Evolutionary conservation across 495 filamentous ascomycete species (phyloP).

Genomic region (Trichoderma erinaceum): DNA sequence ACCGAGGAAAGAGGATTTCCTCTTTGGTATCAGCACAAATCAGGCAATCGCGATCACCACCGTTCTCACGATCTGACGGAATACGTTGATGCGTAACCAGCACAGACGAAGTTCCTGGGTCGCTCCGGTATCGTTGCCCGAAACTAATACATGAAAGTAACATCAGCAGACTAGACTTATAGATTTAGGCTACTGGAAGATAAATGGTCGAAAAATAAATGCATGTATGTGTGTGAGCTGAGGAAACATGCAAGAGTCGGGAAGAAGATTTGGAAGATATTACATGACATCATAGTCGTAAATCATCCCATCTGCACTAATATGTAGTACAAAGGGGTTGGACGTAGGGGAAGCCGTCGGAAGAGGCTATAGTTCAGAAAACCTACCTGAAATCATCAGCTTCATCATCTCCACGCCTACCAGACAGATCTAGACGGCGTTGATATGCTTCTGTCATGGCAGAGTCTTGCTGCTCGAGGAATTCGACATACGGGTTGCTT

Average conservation of each 20-base stretch:
- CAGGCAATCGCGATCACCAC: constrained; percentile 23
- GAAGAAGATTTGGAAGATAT: background rate
- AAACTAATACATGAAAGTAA: constrained; percentile 11
- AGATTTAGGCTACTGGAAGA: background rate
- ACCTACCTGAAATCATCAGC: constrained; percentile 18
- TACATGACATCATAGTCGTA: background rate
- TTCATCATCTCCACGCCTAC: constrained; percentile 5
- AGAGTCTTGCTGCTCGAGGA: constrained; percentile 18
- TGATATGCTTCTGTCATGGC: constrained; percentile 19
- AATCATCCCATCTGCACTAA: background rate
- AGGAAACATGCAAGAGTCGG: background rate
- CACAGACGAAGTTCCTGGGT: background rate
- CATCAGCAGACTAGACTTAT: background rate
- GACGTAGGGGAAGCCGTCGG: background rate
- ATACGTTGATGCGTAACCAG: constrained; percentile 21
- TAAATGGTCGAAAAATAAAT: background rate
- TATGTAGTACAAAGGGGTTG: background rate
- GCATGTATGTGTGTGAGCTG: background rate
- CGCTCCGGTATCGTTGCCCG: constrained; percentile 22
- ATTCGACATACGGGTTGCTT: constrained; percentile 17
- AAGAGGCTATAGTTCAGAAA: background rate
- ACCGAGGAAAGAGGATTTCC: constrained; percentile 20
- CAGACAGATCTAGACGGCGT: constrained; percentile 12
- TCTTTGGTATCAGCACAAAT: constrained; percentile 29
- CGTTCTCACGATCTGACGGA: constrained; percentile 14